These are phyloP conservation scores for Tetracladium maxilliforme DNA, from an alignment of 2,329 filamentous ascomycete genomes.

Conservation along the genomic window DNA sequence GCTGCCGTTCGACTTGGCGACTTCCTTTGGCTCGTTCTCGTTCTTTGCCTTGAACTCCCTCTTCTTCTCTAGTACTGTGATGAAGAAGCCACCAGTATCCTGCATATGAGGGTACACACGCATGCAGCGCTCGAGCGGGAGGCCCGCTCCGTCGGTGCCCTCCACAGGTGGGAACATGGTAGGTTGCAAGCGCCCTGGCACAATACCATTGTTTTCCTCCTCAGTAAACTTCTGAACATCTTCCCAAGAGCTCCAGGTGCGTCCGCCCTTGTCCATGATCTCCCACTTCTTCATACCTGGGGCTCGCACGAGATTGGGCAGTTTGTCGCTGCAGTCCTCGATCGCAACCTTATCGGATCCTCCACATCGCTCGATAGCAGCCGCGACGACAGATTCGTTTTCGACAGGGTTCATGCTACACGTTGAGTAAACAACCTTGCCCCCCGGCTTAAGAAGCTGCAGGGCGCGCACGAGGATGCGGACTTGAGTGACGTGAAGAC, in stretches of 20 bases:
- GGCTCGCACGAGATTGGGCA: slow-evolving; percentile 62
- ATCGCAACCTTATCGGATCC: slow-evolving; percentile 70
- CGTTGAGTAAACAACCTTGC: slow-evolving; percentile 91
- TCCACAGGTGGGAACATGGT: slow-evolving; percentile 68
- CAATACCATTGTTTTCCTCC: slow-evolving; percentile 37
- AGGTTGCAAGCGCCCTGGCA: slow-evolving; percentile 56
- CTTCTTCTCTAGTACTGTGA: slow-evolving; percentile 85
- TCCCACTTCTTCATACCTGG: slow-evolving; percentile 73
- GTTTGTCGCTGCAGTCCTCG: slow-evolving; percentile 64
- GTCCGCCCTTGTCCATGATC: slow-evolving; percentile 75
- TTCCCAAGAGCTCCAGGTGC: slow-evolving; percentile 68
- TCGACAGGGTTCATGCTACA: slow-evolving; percentile 98
- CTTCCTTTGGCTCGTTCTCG: slow-evolving; percentile 39
- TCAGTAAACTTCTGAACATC: slow-evolving; percentile 61
- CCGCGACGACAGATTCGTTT: slow-evolving; percentile 83
- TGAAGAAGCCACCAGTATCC: slow-evolving; percentile 96
- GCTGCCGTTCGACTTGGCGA: slow-evolving; percentile 6
- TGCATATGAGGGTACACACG: slow-evolving; percentile 90
- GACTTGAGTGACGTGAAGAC: slow-evolving; percentile 74
- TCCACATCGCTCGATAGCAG: slow-evolving; percentile 81
- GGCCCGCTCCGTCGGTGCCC: slow-evolving; percentile 31
- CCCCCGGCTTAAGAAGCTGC: slow-evolving; percentile 91
- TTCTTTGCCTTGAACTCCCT: slow-evolving; percentile 68
- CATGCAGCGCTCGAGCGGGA: slow-evolving; percentile 77
- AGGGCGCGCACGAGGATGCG: slow-evolving; percentile 83